Evolutionary conservation across 73 alveolate genomes (phyloP).

Genomic region (Paramecium bursaria): DNA sequence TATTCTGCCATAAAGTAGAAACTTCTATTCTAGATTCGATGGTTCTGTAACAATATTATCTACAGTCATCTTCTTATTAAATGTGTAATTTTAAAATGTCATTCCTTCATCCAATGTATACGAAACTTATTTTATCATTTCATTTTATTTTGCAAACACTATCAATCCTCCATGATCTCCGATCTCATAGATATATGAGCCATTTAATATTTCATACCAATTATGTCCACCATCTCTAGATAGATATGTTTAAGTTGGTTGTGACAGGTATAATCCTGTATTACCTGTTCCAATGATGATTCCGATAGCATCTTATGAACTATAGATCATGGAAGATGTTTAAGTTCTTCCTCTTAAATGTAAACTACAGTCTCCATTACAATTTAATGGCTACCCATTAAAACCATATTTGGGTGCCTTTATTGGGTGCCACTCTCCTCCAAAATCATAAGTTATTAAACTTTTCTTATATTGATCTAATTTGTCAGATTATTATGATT

Average conservation of each 20-base stretch:
- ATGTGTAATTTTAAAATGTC: constrained; percentile 27
- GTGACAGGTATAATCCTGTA: constrained; percentile 77
- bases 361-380: constrained; percentile 82
- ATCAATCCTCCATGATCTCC: constrained; percentile 95
- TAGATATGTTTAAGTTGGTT: constrained; percentile 74
- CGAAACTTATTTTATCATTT: constrained; percentile 69
- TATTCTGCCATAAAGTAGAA: constrained; percentile 83
- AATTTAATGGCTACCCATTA: constrained; percentile 72
- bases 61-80: constrained; percentile 64
- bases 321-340: constrained; percentile 77
- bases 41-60: constrained; percentile 94
- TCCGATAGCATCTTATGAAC: constrained; percentile 81
- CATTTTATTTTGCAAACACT: constrained; percentile 73
- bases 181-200: constrained; percentile 82
- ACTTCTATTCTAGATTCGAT: constrained; percentile 76
- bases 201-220: constrained; percentile 84
- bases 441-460: constrained; percentile 83
- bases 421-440: constrained; percentile 87
- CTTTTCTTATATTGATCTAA: constrained; percentile 68
- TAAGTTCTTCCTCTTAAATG: constrained; percentile 81
- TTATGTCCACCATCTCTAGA: constrained; percentile 93
- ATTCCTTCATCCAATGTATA: constrained; percentile 71
- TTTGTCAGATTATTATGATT: constrained; percentile 7
- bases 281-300: constrained; percentile 87
- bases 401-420: constrained; percentile 78